Base-by-base conservation (phyloP, 1,284 basidiomycete genomes). In the Tilletiopsis washingtonensis region DNA sequence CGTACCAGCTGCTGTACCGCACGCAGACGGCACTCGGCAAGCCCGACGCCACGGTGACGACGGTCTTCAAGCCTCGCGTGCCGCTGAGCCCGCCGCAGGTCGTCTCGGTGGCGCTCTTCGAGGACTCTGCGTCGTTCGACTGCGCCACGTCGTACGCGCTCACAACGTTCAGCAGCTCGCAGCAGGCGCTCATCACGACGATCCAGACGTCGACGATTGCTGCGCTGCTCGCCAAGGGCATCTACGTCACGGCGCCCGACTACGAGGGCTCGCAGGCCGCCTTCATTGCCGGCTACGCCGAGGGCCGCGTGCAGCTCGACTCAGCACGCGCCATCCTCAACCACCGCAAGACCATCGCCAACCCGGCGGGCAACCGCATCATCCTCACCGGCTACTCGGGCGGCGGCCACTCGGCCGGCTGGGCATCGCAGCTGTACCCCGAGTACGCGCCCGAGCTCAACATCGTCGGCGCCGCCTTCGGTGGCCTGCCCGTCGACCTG, bases 401-500 rank as follows among this genome's bases (percentile, higher is more conserved):
- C n/a, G 54, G 54, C 29, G 54, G 50, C 12, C 38, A 43, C 27
- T 47, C 50, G 4, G 38, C 52, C 19, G 54, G 23, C 14, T 56
- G 47, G 41, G 54, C 53, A 2, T 21, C 41, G 6, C 27, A 47
- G 5, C 42, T 54, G 12, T n/a, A 24, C 15, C 15, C 15, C 12
- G 17, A 20, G 9, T 54, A 56, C 37, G 54, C 54, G 24, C 38
- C 44, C 3, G 54, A 56, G 21, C 34, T 56, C 26, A 54, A 54
- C 20, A 48, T 56, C 20, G 29, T 56, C 26, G 54, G 45, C 17
- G 41, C 36, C 23, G 41, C 27, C 19, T 23, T 62, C 26, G 69
- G 69, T 34, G 69, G 69, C 7, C 57, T 65, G 36, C 59, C 68
- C 9, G 45, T 63, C 20, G 61, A 65, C 47, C 45, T 51, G 20